A percentile compares a stretch with the other conserved stretches of the same genome.
Conservation (phyloP, 306 rosid genomes). For the Dicorynia guianensis region DNA sequence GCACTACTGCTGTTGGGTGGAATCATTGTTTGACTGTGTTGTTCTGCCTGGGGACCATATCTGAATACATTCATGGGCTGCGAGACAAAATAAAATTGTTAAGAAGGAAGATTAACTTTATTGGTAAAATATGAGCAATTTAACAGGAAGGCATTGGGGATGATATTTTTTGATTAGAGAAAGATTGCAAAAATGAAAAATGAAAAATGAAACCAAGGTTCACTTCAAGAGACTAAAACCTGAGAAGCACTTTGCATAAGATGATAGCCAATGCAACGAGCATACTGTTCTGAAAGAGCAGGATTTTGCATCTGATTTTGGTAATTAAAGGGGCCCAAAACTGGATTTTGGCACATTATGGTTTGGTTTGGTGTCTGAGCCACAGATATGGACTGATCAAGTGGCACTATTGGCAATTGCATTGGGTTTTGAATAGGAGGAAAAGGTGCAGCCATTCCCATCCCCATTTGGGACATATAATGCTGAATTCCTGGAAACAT, state of each 20-base stretch:
- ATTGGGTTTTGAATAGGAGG: slow-evolving; percentile 54
- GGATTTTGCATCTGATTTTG: slow-evolving; percentile 74
- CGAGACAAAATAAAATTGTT: slow-evolving; percentile 27
- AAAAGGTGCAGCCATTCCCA: slow-evolving; percentile 64
- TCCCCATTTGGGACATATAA: slow-evolving; percentile 65
- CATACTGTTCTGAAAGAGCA: slow-evolving; percentile 67
- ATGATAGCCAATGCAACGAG: slow-evolving; percentile 75
- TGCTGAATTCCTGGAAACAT: slow-evolving; percentile 83
- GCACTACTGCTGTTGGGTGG: slow-evolving; percentile 48
- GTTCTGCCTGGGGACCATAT: slow-evolving; percentile 60
- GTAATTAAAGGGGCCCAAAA: slow-evolving; percentile 59
- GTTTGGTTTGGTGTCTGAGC: slow-evolving; percentile 62
- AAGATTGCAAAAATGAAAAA: not conserved
- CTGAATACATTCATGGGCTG: slow-evolving; percentile 69
- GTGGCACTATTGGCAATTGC: slow-evolving; percentile 59
- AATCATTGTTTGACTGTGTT: slow-evolving; percentile 58
- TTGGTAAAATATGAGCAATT: not conserved
- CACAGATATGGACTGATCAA: slow-evolving; percentile 56
- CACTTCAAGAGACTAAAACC: slow-evolving; percentile 46
- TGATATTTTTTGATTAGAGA: not conserved
- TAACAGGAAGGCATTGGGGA: not conserved
- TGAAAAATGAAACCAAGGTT: not conserved
- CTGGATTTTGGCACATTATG: slow-evolving; percentile 60
- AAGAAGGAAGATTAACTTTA: slow-evolving; percentile 2
- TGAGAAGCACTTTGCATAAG: slow-evolving; percentile 72